Conservation (phyloP, 768 basidiomycete genomes). For the Suillus occidentalis region DNA sequence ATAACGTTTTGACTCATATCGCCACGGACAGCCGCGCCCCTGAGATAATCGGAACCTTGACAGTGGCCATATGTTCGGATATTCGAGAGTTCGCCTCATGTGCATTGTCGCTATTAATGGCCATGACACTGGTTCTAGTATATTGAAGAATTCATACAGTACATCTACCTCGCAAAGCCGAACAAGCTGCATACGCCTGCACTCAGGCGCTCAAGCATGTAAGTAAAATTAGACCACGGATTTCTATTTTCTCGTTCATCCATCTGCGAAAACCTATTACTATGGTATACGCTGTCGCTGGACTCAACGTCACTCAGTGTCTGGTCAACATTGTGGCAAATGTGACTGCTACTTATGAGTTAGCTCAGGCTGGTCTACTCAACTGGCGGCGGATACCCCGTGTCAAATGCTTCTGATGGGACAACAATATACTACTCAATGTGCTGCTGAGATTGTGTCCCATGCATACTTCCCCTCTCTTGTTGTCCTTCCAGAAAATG, state of each 20-base stretch:
- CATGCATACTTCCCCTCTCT: slow-evolving; percentile 32
- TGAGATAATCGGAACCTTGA: not conserved
- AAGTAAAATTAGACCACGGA: not conserved
- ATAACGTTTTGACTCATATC: not conserved
- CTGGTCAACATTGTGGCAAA: slow-evolving; percentile 11
- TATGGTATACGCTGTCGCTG: not conserved
- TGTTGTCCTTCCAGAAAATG: slow-evolving; percentile 37
- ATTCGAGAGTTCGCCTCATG: not conserved
- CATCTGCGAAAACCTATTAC: not conserved
- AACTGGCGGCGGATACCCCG: not conserved
- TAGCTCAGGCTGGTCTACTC: slow-evolving; percentile 3
- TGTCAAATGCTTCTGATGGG: not conserved
- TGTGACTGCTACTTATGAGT: not conserved
- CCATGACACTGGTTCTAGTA: not conserved
- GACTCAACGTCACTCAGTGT: slow-evolving; percentile 14
- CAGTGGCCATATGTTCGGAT: not conserved
- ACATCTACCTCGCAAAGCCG: not conserved
- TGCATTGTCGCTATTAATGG: not conserved
- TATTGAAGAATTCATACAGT: not conserved
- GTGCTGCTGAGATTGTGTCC: slow-evolving; percentile 25
- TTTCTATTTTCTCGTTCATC: not conserved
- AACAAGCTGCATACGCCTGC: not conserved
- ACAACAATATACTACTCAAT: slow-evolving; percentile 11
- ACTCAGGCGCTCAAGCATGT: not conserved
- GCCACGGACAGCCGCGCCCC: not conserved